Percentiles rank a stretch among this genome's conserved stretches.
phyloP scores from a whole-genome alignment of 257 asterid genomes.

The Przewalskia tangutica region DNA sequence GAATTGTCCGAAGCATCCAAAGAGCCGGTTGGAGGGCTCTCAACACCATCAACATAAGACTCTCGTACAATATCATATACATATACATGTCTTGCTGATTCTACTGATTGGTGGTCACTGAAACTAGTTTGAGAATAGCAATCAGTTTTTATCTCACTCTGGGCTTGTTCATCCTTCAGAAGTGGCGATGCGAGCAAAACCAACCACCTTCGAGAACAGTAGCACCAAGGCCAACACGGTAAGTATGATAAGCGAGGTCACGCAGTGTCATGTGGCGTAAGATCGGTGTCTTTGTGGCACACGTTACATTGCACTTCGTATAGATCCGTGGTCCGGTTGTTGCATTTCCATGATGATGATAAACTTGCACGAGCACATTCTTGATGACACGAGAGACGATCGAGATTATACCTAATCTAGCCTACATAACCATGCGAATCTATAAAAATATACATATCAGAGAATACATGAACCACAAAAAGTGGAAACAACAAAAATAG shows the following conservation, averaged over 20 bases:
- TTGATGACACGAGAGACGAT: background rate
- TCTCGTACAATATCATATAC: slow-evolving; percentile 33
- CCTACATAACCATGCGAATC: background rate
- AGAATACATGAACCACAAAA: background rate
- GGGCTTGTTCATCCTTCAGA: slow-evolving; percentile 42
- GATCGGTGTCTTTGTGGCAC: no score
- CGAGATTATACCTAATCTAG: background rate
- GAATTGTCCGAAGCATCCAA: slow-evolving; percentile 9
- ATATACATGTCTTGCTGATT: slow-evolving; percentile 19
- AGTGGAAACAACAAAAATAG: background rate
- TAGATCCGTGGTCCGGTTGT: slow-evolving; percentile 34
- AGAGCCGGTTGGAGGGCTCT: slow-evolving; percentile 15
- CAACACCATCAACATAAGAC: slow-evolving; percentile 17
- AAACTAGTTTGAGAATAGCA: slow-evolving; percentile 13
- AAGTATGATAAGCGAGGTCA: slow-evolving; percentile 58
- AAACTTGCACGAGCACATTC: slow-evolving; percentile 28
- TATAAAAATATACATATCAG: background rate
- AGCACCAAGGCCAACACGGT: slow-evolving; percentile 56
- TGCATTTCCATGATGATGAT: slow-evolving; percentile 38
- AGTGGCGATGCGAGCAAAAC: slow-evolving; percentile 67
- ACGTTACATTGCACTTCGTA: slow-evolving; percentile 44
- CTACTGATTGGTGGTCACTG: background rate
- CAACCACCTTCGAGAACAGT: slow-evolving; percentile 76
- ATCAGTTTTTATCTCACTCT: slow-evolving; percentile 22
- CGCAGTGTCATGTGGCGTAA: no score